phyloP scores from a whole-genome alignment of 1,139 yeast species.

The Kluyveromyces marxianus region DNA sequence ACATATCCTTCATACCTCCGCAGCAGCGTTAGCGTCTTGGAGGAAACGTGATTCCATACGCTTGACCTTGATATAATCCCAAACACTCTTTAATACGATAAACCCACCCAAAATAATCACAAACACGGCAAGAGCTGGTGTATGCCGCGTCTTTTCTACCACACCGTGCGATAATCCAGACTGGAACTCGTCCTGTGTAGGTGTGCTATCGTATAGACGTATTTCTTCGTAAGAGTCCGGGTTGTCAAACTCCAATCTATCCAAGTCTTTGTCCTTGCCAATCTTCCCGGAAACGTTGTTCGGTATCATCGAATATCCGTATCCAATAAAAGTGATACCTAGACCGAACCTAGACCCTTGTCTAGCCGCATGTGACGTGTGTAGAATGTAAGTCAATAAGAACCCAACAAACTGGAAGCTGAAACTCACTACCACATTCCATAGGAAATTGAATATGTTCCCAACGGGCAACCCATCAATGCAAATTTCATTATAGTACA shows the following conservation, averaged over 20 bases:
- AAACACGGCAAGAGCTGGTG: slow-evolving; percentile 25
- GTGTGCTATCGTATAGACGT: slow-evolving; percentile 18
- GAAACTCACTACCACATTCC: slow-evolving; percentile 84
- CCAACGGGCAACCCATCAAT: slow-evolving; percentile 98
- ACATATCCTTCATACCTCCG: background rate
- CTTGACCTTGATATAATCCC: slow-evolving; percentile 70
- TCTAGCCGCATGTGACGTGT: slow-evolving; percentile 95
- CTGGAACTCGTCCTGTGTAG: slow-evolving; percentile 38
- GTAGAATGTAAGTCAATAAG: slow-evolving; percentile 78
- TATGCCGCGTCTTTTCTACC: slow-evolving; percentile 35
- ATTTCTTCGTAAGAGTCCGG: slow-evolving; percentile 51
- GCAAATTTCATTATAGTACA: slow-evolving; percentile 75
- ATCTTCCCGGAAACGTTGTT: slow-evolving; percentile 32
- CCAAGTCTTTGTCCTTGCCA: slow-evolving; percentile 30
- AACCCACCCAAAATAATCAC: slow-evolving; percentile 50
- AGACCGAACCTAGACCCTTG: slow-evolving; percentile 93
- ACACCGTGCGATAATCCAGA: slow-evolving; percentile 36
- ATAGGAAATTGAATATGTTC: slow-evolving; percentile 70
- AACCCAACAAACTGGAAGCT: slow-evolving; percentile 94
- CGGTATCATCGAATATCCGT: slow-evolving; percentile 70
- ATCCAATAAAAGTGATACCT: slow-evolving; percentile 74
- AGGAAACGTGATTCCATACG: slow-evolving; percentile 48
- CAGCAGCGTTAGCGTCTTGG: slow-evolving; percentile 12
- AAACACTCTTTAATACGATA: slow-evolving; percentile 55
- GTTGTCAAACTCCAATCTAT: slow-evolving; percentile 40